Evolutionary conservation across 345 rosid species (phyloP), one percentile per base, ranked within the genome.

Genomic region (Syzygium jambos): DNA sequence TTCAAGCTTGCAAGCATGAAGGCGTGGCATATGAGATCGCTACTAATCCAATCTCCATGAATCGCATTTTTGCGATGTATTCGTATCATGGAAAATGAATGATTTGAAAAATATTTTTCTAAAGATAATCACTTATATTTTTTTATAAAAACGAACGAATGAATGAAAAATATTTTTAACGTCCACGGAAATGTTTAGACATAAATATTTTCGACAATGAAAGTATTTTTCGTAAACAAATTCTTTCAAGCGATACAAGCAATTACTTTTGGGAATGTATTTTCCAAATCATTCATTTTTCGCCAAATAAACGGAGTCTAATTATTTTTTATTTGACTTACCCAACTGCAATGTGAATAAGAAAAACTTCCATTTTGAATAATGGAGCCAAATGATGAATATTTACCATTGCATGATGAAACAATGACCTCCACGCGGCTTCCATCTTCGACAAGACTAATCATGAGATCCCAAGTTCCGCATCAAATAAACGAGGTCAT

Each of bases 191-290:
- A 29, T 0, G 9, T 2, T 65, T 65, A 65, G 30, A 0, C 55
- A 0, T 65, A 3, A 15, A 29, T 16, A 7, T 30, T 5, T 0
- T 29, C 34, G 4, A 65, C 4, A 30, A 8, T 29, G 11, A 34
- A 30, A 0, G 16, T 0, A 16, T 65, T 7, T 30, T 30, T 29
- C 78, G 15, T 65, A 4, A 29, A 54, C 7, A 54, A 15, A 65
- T 15, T 15, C 7, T 29, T 63, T 16, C 16, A 63, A 63, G 4
- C 4, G 9, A 63, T 61, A 5, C 43, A 16, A 4, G 6, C 0
- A 0, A 65, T 30, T 22, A 14, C 5, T 30, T 7, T 29, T 30
- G 8, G 1, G 4, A 30, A 65, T 15, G 16, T 65, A 16, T 16
- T 30, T 65, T 65, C 19, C 4, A 30, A 30, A 15, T 65, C 4